phyloP scores from a whole-genome alignment of 306 rosid genomes.

The Lathyrus aphaca region DNA sequence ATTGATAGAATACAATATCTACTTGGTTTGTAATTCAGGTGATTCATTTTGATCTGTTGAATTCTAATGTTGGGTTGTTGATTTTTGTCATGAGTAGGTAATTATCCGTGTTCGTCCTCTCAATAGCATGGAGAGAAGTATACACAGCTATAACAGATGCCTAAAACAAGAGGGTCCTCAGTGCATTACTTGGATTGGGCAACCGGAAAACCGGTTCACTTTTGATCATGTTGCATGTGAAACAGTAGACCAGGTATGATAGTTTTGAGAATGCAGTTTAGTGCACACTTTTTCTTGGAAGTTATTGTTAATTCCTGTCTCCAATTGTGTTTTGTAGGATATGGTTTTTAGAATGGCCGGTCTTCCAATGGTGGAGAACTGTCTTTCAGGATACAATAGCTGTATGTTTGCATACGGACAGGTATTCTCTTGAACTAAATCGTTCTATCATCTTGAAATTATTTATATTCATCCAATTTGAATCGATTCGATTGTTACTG shows the following conservation, averaged over 20 bases:
- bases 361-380: constrained; percentile 96
- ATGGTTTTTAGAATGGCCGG: constrained; percentile 93
- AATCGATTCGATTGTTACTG: background rate
- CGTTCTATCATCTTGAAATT: constrained; percentile 19
- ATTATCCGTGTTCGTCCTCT: constrained; percentile 96
- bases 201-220: constrained; percentile 81
- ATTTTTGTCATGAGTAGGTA: constrained; percentile 53
- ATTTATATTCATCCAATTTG: background rate
- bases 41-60: constrained; percentile 3
- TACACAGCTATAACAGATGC: constrained; percentile 77
- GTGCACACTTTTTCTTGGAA: background rate
- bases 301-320: constrained; percentile 28
- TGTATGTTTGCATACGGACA: constrained; percentile 99
- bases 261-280: constrained; percentile 18
- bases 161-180: constrained; percentile 86
- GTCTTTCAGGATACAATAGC: constrained; percentile 93
- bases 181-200: constrained; percentile 78
- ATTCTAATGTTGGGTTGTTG: constrained; percentile 31
- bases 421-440: constrained; percentile 52
- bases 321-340: constrained; percentile 57
- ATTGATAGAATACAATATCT: background rate
- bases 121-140: constrained; percentile 75
- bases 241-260: constrained; percentile 83
- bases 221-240: constrained; percentile 99
- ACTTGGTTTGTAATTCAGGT: background rate